Percentiles rank a stretch among this genome's conserved stretches.
Conservation (phyloP, 2,329 filamentous ascomycete genomes). For the Colletotrichum higginsianum region DNA sequence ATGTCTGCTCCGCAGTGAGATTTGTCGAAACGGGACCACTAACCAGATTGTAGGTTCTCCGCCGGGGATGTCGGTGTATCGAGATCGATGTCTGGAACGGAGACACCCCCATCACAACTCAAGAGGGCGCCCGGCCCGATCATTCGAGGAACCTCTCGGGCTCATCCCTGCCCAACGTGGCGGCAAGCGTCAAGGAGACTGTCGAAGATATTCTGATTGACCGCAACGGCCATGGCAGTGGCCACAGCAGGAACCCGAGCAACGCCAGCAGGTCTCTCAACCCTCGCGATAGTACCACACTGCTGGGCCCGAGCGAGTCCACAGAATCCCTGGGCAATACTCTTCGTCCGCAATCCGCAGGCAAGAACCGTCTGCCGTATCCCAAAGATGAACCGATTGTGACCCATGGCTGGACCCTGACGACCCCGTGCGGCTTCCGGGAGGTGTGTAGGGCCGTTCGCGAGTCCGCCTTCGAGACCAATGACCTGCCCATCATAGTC, state of each 20-base stretch:
- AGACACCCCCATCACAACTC: slow-evolving; percentile 57
- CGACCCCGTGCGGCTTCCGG: slow-evolving; percentile 87
- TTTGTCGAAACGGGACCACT: not conserved
- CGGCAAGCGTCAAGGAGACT: slow-evolving; percentile 57
- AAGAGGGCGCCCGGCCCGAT: slow-evolving; percentile 53
- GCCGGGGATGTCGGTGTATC: slow-evolving; percentile 87
- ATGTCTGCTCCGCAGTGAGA: slow-evolving; percentile 50
- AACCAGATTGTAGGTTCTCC: slow-evolving; percentile 70
- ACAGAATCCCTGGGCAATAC: slow-evolving; percentile 47
- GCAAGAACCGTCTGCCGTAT: slow-evolving; percentile 48
- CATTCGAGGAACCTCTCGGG: slow-evolving; percentile 65
- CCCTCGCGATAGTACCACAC: slow-evolving; percentile 43
- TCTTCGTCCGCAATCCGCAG: slow-evolving; percentile 41
- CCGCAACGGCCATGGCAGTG: slow-evolving; percentile 40
- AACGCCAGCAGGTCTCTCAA: slow-evolving; percentile 51
- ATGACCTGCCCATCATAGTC: slow-evolving; percentile 87
- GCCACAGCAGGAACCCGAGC: slow-evolving; percentile 59
- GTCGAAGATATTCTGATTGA: slow-evolving; percentile 50
- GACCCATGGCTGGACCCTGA: slow-evolving; percentile 87
- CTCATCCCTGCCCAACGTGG: slow-evolving; percentile 61
- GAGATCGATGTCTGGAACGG: slow-evolving; percentile 98
- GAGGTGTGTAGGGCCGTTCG: slow-evolving; percentile 86
- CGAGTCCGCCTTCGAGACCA: slow-evolving; percentile 83
- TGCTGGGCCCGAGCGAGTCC: slow-evolving; percentile 53
- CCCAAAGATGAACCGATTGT: slow-evolving; percentile 80